Conservation (phyloP, 2,329 filamentous ascomycete species). For the Arthrinium puccinioides region DNA sequence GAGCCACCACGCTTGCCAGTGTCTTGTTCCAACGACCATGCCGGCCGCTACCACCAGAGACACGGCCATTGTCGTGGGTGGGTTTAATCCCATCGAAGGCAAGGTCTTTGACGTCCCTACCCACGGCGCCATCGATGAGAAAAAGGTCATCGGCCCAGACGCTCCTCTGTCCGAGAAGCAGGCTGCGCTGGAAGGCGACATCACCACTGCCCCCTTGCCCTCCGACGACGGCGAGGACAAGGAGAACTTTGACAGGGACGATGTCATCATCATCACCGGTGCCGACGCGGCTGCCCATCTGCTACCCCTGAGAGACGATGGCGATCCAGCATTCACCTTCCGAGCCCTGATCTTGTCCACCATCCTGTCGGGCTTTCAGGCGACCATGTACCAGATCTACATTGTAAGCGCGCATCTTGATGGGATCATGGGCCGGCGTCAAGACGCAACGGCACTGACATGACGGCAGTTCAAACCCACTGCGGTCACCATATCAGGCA, state of each 20-base stretch:
- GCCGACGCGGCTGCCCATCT: slow-evolving; percentile 41
- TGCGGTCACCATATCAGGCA: slow-evolving; percentile 36
- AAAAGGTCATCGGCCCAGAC: slow-evolving; percentile 9
- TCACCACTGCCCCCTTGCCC: slow-evolving; percentile 10
- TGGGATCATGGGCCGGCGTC: neutral
- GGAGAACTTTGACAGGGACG: slow-evolving; percentile 24
- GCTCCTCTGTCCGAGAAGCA: slow-evolving; percentile 8
- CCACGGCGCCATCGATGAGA: slow-evolving; percentile 23
- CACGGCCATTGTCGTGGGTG: slow-evolving; percentile 15
- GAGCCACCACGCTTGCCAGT: too few relatives aligned
- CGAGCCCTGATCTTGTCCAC: slow-evolving; percentile 44
- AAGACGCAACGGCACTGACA: neutral
- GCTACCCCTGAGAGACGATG: slow-evolving; percentile 44
- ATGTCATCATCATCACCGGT: slow-evolving; percentile 43
- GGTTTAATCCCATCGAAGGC: slow-evolving; percentile 20
- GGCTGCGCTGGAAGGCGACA: slow-evolving; percentile 10
- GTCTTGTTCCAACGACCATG: too few relatives aligned
- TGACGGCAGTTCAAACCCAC: slow-evolving; percentile 49
- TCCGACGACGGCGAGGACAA: slow-evolving; percentile 17
- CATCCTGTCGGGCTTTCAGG: slow-evolving; percentile 42
- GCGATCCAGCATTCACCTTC: slow-evolving; percentile 43
- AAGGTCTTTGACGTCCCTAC: slow-evolving; percentile 20
- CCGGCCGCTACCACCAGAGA: too few relatives aligned
- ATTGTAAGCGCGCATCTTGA: slow-evolving; percentile 24
- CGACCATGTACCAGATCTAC: slow-evolving; percentile 50